Base-by-base conservation (phyloP, 2,329 filamentous ascomycete genomes). In the Aspergillus tamarii region DNA sequence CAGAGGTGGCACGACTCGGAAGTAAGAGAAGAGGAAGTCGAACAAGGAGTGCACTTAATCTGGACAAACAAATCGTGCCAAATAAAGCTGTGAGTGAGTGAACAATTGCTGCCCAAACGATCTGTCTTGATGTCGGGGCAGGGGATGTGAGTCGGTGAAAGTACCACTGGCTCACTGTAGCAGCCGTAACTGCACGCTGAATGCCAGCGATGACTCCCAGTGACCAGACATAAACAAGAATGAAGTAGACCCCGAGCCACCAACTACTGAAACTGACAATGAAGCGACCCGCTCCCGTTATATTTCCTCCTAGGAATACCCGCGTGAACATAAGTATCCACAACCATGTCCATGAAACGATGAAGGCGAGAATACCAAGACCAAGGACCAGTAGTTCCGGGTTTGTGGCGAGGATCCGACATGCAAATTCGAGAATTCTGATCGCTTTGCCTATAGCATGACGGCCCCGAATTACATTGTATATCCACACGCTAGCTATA, bases 161-260 rank as follows among this genome's bases (percentile, higher is more conserved):
- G 79, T 99, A 99, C 95, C 95, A 99, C 78, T 99, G 95, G 46
- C 93, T 96, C 28, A 98, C 94, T 0, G 94, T 97, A 12, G 95
- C 95, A 28, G 93, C 94, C 16, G 94, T 97, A 19, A 94, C 95
- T 26, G 92, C 90, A 63, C 95, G 89, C 77, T 99, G 94, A 26
- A 98, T 87, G 21, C 93, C 93, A 62, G 93, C 90, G 74, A 96
- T 89, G 62, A 98, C 88, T 2, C 91, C 91, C 48, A 97, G 83
- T 0, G 93, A 95, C 95, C 95, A 99, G 70, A 98, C 89, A 78
- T 97, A 98, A 82, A 97, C 91, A 64, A 98, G 82, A 69, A 97
- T 88, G 80, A 97, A 99, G 76, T 90, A 96, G 28, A 88, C 85
- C n/a, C 92, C 95, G 4, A 99, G 84, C 92, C 93, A 97, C 94